phyloP scores from a whole-genome alignment of 257 asterid species.

The Penstemon eatonii region DNA sequence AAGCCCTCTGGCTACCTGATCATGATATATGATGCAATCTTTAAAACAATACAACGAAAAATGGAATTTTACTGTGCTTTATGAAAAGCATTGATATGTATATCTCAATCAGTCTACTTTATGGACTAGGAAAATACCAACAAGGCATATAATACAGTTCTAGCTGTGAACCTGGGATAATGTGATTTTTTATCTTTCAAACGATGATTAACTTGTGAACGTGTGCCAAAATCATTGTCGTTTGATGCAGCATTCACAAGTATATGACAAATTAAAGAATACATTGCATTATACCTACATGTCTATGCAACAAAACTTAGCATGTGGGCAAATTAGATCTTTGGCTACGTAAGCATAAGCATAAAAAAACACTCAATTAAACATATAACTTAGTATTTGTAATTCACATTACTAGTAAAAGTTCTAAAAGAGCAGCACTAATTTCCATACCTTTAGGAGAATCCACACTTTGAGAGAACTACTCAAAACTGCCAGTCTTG shows the following conservation, averaged over 20 bases:
- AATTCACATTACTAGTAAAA: not conserved
- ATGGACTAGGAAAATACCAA: not conserved
- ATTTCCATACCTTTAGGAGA: slow-evolving; percentile 73
- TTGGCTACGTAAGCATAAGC: not conserved
- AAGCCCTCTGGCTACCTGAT: slow-evolving; percentile 84
- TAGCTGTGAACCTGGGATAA: not conserved
- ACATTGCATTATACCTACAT: not conserved
- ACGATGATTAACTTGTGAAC: not conserved
- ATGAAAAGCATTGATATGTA: no score
- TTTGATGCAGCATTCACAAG: not conserved
- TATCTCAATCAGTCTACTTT: not conserved
- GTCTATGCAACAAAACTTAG: not conserved
- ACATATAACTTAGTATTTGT: not conserved
- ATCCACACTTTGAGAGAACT: slow-evolving; percentile 98
- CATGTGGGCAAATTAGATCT: not conserved
- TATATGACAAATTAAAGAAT: slow-evolving; percentile 1
- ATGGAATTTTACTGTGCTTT: no score
- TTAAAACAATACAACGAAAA: not conserved
- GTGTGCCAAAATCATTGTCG: not conserved
- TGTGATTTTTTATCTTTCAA: not conserved
- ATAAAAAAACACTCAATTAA: not conserved
- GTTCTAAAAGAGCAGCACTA: not conserved
- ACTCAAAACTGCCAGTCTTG: slow-evolving; percentile 82
- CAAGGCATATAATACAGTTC: not conserved
- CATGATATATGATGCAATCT: slow-evolving; percentile 5